These are phyloP conservation scores for Cardamine occulta DNA, from an alignment of 345 rosid genomes.

Conservation along the genomic window DNA sequence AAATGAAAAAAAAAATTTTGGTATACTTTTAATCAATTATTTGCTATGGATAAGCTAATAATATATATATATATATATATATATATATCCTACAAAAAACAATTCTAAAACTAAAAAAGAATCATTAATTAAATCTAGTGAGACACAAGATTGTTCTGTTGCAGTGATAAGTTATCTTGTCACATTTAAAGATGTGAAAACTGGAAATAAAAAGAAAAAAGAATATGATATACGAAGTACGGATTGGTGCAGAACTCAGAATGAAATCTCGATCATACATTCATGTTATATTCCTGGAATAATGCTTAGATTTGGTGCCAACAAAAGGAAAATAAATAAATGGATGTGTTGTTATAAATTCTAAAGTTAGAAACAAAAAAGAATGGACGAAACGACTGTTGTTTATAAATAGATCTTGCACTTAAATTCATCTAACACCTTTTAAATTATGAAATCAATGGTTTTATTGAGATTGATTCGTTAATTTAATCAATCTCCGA, in stretches of 20 bases:
- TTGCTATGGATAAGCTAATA: not conserved
- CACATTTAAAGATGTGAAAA: conserved; percentile 26
- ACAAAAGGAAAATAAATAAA: conserved; percentile 1
- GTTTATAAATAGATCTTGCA: conserved; percentile 31
- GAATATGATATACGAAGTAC: conserved; percentile 35
- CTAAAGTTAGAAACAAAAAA: conserved; percentile 29
- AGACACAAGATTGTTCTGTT: conserved; percentile 26
- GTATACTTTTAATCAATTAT: not conserved
- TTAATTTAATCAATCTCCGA: conserved; percentile 17
- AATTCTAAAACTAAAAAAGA: not conserved
- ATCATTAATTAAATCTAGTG: not conserved
- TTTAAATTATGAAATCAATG: conserved; percentile 7
- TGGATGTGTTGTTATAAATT: conserved; percentile 7
- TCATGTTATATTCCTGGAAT: conserved; percentile 44
- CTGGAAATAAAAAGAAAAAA: not conserved
- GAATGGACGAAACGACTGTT: conserved; percentile 39
- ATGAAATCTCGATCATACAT: conserved; percentile 41
- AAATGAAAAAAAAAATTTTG: not conserved
- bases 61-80: conserved; percentile 10
- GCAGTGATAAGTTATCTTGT: conserved; percentile 40
- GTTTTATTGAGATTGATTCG: conserved; percentile 22
- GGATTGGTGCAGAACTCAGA: conserved; percentile 35
- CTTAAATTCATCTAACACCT: conserved; percentile 24
- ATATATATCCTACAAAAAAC: not conserved
- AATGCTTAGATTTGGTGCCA: conserved; percentile 40